Evolutionary conservation across 495 filamentous ascomycete genomes (phyloP), one percentile per base, ranked within the genome.

Genomic region (Beverwykella pulmonaria): DNA sequence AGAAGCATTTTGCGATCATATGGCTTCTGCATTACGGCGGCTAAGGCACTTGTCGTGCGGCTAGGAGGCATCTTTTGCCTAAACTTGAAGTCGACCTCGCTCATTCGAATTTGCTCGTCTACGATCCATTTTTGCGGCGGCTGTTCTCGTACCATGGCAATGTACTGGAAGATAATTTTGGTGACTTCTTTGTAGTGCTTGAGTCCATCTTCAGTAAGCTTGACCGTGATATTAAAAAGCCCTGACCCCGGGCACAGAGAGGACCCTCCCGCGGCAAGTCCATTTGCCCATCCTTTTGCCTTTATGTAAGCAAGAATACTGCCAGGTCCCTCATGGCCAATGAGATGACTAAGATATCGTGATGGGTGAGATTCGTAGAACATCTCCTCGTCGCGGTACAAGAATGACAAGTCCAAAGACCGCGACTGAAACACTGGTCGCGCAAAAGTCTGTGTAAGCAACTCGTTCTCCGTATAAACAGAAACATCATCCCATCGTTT

Each of bases 251-350:
- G 90, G 71, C 92, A 93, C 25, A 95, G 78, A 2, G 86, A 80
- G 73, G 86, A 87, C 23, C 85, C 82, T 39, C 93, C 94, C 57
- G 93, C 91, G 63, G 86, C 88, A 12, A 99, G 79, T 1, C 87
- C 87, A 78, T 96, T 97, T 10, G 89, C 92, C 95, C 92, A 98
- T 47, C 95, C 94, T 76, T 95, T 97, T 23, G 86, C 88, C 78
- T 98, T 99, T 74, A 97, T 84, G 75, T 97, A 93, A 0, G 94
- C 88, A 75, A 99, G 86, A 68, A 99, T 93, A 79, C 94, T 97
- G 1, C 94, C 94, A 8, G 94, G 94, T 0, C 94, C 94, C 76
- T 99, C 94, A 67, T 99, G 95, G 15, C 94, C 94, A 67, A 99
- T 93, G 49, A 99, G 77, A 73, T 99, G 94, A 72, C 89, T 90